Percentiles rank a stretch among this genome's conserved stretches.
phyloP scores from a whole-genome alignment of 495 filamentous ascomycete species.

The Annulohypoxylon moriforme region DNA sequence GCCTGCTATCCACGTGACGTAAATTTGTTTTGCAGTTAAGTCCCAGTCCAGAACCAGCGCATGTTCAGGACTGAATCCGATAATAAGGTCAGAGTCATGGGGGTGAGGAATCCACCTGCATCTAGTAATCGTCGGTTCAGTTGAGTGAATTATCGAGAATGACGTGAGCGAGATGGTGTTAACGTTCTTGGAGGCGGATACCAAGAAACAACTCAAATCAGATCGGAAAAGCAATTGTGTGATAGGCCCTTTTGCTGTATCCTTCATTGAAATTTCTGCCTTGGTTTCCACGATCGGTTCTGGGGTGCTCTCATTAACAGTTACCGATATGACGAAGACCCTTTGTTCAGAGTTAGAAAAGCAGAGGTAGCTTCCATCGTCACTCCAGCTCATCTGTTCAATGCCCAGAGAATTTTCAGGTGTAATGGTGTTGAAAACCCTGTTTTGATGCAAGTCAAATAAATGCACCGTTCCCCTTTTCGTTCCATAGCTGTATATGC shows the following conservation, averaged over 20 bases:
- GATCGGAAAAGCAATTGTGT: constrained; percentile 18
- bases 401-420: constrained; percentile 37
- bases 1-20: neutral
- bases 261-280: constrained; percentile 3
- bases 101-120: constrained; percentile 44
- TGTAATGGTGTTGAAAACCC: constrained; percentile 25
- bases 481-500: constrained; percentile 45
- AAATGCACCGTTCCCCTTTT: constrained; percentile 34
- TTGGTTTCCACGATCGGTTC: neutral
- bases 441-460: constrained; percentile 34
- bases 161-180: constrained; percentile 15
- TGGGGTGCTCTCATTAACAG: neutral
- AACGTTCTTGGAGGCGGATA: neutral
- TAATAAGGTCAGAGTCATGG: constrained; percentile 36
- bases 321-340: constrained; percentile 27
- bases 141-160: neutral
- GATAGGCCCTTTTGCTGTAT: constrained; percentile 8
- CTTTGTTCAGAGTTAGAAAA: constrained; percentile 41
- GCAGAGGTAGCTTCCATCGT: constrained; percentile 37
- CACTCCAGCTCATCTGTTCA: constrained; percentile 44
- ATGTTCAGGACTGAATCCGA: constrained; percentile 35
- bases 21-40: neutral
- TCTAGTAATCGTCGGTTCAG: constrained; percentile 12
- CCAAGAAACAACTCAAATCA: neutral
- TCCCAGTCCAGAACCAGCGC: constrained; percentile 28